Percentiles rank a stretch among this genome's conserved stretches.
Conservation (phyloP, 2,329 filamentous ascomycete species). For the Hymenoscyphus albidus region DNA sequence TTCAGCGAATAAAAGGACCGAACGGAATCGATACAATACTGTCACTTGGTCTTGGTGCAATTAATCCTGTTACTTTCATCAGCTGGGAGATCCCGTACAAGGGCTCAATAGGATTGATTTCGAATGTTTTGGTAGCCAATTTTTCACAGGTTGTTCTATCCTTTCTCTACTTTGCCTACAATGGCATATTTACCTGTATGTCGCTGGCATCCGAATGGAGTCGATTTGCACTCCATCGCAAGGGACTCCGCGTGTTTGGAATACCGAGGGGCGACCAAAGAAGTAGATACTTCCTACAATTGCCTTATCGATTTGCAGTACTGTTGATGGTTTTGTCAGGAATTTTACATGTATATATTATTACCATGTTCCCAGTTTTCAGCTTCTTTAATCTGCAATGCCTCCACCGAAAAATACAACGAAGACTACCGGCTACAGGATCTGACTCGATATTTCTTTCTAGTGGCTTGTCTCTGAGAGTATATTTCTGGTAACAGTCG, state of each 20-base stretch:
- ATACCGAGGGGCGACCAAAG: slow-evolving; percentile 29
- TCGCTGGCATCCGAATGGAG: slow-evolving; percentile 6
- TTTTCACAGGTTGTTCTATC: slow-evolving; percentile 32
- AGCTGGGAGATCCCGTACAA: neutral
- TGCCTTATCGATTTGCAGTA: slow-evolving; percentile 36
- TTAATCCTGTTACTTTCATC: neutral
- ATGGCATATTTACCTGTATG: slow-evolving; percentile 24
- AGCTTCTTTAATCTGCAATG: too few relatives aligned
- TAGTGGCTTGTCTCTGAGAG: slow-evolving; percentile 19
- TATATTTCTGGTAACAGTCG: slow-evolving; percentile 18
- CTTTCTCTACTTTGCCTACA: slow-evolving; percentile 31
- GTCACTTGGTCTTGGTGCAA: neutral
- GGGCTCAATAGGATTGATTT: neutral
- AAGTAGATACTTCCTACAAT: slow-evolving; percentile 33
- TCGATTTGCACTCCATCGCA: slow-evolving; percentile 32
- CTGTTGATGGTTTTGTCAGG: slow-evolving; percentile 30
- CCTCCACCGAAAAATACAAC: too few relatives aligned
- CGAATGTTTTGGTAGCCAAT: neutral
- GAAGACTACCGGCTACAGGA: too few relatives aligned
- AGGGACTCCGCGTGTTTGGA: slow-evolving; percentile 33
- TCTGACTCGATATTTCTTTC: too few relatives aligned
- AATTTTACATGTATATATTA: slow-evolving; percentile 37
- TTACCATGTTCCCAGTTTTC: neutral
- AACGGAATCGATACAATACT: neutral
- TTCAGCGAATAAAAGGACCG: neutral